A percentile compares a stretch with the other conserved stretches of the same genome.
Evolutionary conservation across 768 basidiomycete species (phyloP).

Genomic region (Trametes elegans): DNA sequence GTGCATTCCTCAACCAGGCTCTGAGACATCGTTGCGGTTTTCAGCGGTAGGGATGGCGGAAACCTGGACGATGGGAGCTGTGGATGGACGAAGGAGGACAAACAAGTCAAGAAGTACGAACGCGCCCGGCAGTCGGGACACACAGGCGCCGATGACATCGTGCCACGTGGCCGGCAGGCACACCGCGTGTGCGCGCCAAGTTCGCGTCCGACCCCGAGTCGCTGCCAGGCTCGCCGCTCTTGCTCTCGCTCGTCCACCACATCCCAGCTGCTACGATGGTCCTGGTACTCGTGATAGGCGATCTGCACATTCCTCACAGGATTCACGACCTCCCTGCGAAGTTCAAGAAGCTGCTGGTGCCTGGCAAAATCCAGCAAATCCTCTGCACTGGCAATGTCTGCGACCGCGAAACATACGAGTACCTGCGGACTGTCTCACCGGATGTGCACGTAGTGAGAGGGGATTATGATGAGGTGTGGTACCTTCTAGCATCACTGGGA

Average conservation of each 20-base stretch:
- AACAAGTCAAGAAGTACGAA: slow-evolving; percentile 2
- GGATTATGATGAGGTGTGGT: slow-evolving; percentile 88
- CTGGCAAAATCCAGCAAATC: slow-evolving; percentile 96
- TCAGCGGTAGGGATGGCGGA: background rate
- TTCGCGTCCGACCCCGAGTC: background rate
- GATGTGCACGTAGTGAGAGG: slow-evolving; percentile 92
- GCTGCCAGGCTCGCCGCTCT: background rate
- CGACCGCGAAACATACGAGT: slow-evolving; percentile 97
- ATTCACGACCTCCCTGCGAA: slow-evolving; percentile 89
- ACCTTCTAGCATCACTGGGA: background rate
- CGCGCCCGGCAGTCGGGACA: slow-evolving; percentile 8
- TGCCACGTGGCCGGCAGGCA: slow-evolving; percentile 7
- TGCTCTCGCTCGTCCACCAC: background rate
- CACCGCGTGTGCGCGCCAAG: background rate
- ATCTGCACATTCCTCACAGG: slow-evolving; percentile 93
- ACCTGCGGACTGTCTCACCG: slow-evolving; percentile 88
- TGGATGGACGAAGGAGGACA: slow-evolving; percentile 6
- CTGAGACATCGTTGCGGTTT: slow-evolving; percentile 53
- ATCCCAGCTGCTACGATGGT: slow-evolving; percentile 53
- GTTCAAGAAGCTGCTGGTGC: slow-evolving; percentile 90
- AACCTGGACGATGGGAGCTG: background rate
- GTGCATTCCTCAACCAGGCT: slow-evolving; percentile 87
- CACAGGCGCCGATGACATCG: slow-evolving; percentile 18
- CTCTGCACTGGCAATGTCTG: slow-evolving; percentile 97
- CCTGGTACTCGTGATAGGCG: slow-evolving; percentile 91